Evolutionary conservation across 2,329 filamentous ascomycete genomes (phyloP).

Genomic region (Neopestalotiopsis sp.): DNA sequence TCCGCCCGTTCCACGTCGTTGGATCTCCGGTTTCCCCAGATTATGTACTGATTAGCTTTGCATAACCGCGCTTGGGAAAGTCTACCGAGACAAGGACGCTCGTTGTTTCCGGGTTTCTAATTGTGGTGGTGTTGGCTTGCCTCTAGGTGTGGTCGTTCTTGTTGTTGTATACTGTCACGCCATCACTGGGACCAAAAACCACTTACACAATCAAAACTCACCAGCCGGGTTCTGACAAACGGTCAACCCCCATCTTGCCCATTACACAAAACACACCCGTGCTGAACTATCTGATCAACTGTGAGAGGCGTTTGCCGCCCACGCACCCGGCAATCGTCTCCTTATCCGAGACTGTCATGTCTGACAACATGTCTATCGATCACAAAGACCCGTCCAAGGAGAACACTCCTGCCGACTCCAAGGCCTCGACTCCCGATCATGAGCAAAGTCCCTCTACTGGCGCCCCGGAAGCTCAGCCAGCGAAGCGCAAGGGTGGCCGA

Average conservation of each 20-base stretch:
- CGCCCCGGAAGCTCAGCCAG: slow-evolving; percentile 63
- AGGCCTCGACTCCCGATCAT: slow-evolving; percentile 64
- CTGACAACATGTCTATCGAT: slow-evolving; percentile 72
- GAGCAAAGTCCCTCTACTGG: slow-evolving; percentile 46
- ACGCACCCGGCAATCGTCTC: slow-evolving; percentile 43
- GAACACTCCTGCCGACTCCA: slow-evolving; percentile 67
- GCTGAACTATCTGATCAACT: slow-evolving; percentile 20
- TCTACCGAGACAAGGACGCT: slow-evolving; percentile 13
- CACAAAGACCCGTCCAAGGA: slow-evolving; percentile 62
- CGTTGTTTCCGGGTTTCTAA: background rate
- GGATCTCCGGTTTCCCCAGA: slow-evolving; percentile 43
- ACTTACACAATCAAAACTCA: slow-evolving; percentile 17
- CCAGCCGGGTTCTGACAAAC: background rate
- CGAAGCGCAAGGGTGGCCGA: slow-evolving; percentile 95
- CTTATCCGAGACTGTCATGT: slow-evolving; percentile 55
- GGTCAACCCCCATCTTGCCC: slow-evolving; percentile 14
- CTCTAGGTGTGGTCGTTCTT: background rate
- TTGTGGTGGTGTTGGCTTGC: background rate
- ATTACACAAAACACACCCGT: slow-evolving; percentile 10
- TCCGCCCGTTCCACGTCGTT: slow-evolving; percentile 39
- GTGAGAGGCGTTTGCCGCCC: slow-evolving; percentile 45
- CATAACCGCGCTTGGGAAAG: slow-evolving; percentile 30
- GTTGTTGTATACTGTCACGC: slow-evolving; percentile 20
- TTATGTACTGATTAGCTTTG: slow-evolving; percentile 49
- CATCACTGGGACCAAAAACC: slow-evolving; percentile 16